Evolutionary conservation across 1,139 yeast species (phyloP), one percentile per base, ranked within the genome.

Genomic region (Blastobotrys indianensis): DNA sequence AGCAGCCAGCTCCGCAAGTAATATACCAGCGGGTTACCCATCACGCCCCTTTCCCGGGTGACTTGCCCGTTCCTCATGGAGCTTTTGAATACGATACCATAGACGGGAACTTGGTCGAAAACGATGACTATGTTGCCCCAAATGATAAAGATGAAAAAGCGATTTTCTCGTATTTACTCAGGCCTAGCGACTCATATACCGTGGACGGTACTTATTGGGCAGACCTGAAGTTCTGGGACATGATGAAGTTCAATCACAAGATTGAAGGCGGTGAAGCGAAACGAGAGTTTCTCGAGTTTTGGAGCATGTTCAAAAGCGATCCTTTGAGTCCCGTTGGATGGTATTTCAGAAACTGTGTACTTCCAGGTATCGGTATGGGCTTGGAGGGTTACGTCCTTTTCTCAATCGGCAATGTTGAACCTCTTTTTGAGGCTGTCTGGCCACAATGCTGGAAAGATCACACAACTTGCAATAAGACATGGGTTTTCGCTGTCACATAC

Each of bases 321-420:
- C 69, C 69, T 23, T 55, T 65, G 13, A 55, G 63, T 37, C 69
- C 69, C 10, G 48, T 64, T 12, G 53, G 59, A 28, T 63, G 66
- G 63, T 65, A 65, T 57, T 55, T 65, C 48, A 56, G 65, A 50
- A 61, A 63, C 51, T 58, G 61, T 40, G 67, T 65, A 29, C 52
- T 66, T 20, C 68, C 69, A 20, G 69, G 69, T 50, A 63, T 65
- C 28, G 69, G 69, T 51, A 56, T 65, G 20, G 61, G 64, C 46
- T 61, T 65, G 30, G 69, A 65, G 52, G 69, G 69, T 47, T 65
- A 63, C 51, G 69, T 65, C 32, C 57, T 66, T 37, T 65, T 66
- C 58, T 63, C 68, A n/a, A 62, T 66, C 42, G 69, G 69, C 51
- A 65, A 64, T 52, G 56, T 62, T 47, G 57, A 53, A 37, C 53